Base-by-base conservation (phyloP, 495 filamentous ascomycete genomes). In the Podospora bellae-mahoneyi region DNA sequence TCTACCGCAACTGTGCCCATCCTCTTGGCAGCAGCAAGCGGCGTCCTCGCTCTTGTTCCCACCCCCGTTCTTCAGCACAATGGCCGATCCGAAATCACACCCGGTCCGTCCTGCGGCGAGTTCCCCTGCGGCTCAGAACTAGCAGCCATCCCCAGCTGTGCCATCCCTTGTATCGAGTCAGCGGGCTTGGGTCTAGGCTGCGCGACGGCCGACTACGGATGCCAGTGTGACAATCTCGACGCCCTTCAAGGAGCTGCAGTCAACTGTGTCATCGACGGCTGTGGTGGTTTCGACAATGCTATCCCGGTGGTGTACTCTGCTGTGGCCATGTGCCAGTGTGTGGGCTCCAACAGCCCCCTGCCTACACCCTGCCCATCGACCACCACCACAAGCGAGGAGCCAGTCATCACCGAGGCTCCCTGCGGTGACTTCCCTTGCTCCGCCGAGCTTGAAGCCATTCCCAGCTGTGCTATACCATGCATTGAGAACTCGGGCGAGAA, bases 91-190 rank as follows among this genome's bases (percentile, higher is more conserved):
- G 39, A 48, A 10, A 48, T 67, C 53, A 61, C 66, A 1, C 15
- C 3, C 10, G 48, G 39, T 20, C 15, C 26, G 5, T 53, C 32
- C 15, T 60, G 65, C 26, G 44, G 65, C 16, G 59, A 59, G 26
- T 53, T 26, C 58, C 65, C 65, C 15, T 69, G 67, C 20, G 56
- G 55, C 13, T 4, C 18, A 3, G 18, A 39, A 5, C 19, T 65
- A 2, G 57, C 62, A 6, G 56, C 55, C 6, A 44, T 62, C 23
- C 67, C 62, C 7, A 13, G 19, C 18, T 69, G 67, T 28, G 67
- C 67, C 27, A 48, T 64, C 16, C 19, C 55, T 13, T 61, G 62
- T 5, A 69, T 69, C 15, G 67, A 65, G 27, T 53, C 57, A 1
- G 56, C 62, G 13, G 63, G 56, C 13, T 26, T 54, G 13, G 23